These are phyloP conservation scores for Colletotrichum endophyticum DNA, from an alignment of 2,329 filamentous ascomycete species.

Conservation along the genomic window DNA sequence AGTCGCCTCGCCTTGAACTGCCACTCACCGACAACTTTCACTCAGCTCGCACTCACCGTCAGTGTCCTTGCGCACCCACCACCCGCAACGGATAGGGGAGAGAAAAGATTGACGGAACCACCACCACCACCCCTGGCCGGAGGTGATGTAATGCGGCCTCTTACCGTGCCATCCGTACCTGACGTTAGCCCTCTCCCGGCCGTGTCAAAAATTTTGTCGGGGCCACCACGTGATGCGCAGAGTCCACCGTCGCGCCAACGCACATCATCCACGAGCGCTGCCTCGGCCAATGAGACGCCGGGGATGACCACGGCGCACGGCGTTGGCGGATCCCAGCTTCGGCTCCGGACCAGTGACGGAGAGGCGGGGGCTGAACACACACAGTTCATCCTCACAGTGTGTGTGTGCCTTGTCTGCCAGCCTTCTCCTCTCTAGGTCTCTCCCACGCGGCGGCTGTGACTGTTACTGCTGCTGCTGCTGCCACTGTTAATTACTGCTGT, in stretches of 20 bases:
- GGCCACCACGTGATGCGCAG: slow-evolving; percentile 4
- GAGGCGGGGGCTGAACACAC: background rate
- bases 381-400: background rate
- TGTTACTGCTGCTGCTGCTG: background rate
- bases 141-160: slow-evolving; percentile 13
- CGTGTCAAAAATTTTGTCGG: slow-evolving; percentile 7
- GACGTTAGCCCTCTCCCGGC: background rate
- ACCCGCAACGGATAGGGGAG: too few species aligned
- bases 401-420: background rate
- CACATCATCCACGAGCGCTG: background rate
- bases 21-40: background rate
- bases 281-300: background rate
- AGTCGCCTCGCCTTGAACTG: background rate
- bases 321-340: background rate
- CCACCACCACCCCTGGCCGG: background rate
- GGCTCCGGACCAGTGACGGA: slow-evolving; percentile 20
- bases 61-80: background rate
- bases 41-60: background rate
- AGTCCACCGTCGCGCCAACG: background rate
- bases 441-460: background rate
- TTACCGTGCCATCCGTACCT: background rate
- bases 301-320: background rate
- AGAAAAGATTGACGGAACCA: background rate
- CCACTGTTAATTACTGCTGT: background rate
- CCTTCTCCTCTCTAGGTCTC: background rate